Evolutionary conservation across 2,329 filamentous ascomycete genomes (phyloP).

Genomic region (Colletotrichum navitas): DNA sequence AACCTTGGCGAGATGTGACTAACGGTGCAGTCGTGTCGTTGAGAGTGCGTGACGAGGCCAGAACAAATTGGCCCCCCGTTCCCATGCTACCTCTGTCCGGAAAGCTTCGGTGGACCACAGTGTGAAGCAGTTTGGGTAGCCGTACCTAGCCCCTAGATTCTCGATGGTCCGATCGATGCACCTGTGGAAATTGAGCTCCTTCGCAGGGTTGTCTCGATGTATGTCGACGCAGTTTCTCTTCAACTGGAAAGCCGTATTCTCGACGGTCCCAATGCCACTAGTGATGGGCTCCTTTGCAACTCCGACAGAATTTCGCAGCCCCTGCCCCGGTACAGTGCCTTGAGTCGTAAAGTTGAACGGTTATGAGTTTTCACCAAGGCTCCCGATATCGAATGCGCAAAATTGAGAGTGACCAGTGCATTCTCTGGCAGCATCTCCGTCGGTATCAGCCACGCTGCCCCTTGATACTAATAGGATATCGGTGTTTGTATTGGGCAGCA

Average conservation of each 20-base stretch:
- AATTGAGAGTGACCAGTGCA: slow-evolving; percentile 70
- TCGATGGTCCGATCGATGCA: slow-evolving; percentile 65
- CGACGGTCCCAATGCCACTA: slow-evolving; percentile 68
- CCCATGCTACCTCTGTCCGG: slow-evolving; percentile 56
- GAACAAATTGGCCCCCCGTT: slow-evolving; percentile 63
- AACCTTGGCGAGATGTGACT: slow-evolving; percentile 65
- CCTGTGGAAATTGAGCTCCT: no score
- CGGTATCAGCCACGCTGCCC: slow-evolving; percentile 71
- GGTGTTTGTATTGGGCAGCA: slow-evolving; percentile 64
- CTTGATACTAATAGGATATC: slow-evolving; percentile 71
- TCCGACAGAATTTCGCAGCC: slow-evolving; percentile 77
- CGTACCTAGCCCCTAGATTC: slow-evolving; percentile 68
- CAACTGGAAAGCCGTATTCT: slow-evolving; percentile 48
- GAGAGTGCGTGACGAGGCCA: slow-evolving; percentile 48
- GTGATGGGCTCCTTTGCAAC: slow-evolving; percentile 68
- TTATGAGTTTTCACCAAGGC: slow-evolving; percentile 42
- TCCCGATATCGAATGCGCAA: slow-evolving; percentile 59
- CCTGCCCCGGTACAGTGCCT: slow-evolving; percentile 68
- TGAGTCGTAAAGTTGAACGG: slow-evolving; percentile 59
- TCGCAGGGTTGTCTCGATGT: no score
- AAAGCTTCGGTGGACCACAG: slow-evolving; percentile 66
- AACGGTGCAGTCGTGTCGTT: slow-evolving; percentile 59
- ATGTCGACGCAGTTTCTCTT: no score
- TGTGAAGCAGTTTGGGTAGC: slow-evolving; percentile 78
- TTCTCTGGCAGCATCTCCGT: slow-evolving; percentile 61